Conservation (phyloP, 305 asterid species). For the Ilex paraguariensis region DNA sequence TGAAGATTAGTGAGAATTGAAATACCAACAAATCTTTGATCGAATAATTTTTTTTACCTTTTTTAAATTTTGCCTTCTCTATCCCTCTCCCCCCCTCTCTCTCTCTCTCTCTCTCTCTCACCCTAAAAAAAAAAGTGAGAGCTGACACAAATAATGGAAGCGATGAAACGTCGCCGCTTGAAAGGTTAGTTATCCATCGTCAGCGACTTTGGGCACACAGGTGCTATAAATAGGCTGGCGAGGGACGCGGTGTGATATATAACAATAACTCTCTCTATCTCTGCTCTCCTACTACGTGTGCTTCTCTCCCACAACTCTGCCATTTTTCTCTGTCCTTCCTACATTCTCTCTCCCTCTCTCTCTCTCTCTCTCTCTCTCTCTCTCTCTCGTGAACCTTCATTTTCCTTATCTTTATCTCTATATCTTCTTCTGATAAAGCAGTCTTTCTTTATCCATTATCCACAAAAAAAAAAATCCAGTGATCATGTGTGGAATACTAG, state of each 20-base stretch:
- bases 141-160: background rate
- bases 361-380: background rate
- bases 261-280: too few species aligned
- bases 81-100: too few species aligned
- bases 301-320: background rate
- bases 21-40: too few species aligned
- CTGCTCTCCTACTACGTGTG: too few species aligned
- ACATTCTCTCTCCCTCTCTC: background rate
- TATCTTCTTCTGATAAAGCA: too few species aligned
- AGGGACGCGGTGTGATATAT: background rate
- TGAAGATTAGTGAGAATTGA: background rate
- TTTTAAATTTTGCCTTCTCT: too few species aligned
- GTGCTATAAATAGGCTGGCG: slow-evolving; percentile 23
- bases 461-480: background rate
- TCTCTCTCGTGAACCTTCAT: too few species aligned
- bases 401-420: too few species aligned
- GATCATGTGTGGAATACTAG: slow-evolving; percentile 92
- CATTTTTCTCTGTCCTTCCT: background rate
- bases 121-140: too few species aligned
- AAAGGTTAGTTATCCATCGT: slow-evolving; percentile 1
- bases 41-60: too few species aligned
- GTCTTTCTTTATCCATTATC: too few species aligned
- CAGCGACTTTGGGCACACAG: background rate
- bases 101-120: too few species aligned
- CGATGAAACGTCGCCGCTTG: slow-evolving; percentile 25